Conservation (phyloP, 805 yeast species). For the Candida berthetii region DNA sequence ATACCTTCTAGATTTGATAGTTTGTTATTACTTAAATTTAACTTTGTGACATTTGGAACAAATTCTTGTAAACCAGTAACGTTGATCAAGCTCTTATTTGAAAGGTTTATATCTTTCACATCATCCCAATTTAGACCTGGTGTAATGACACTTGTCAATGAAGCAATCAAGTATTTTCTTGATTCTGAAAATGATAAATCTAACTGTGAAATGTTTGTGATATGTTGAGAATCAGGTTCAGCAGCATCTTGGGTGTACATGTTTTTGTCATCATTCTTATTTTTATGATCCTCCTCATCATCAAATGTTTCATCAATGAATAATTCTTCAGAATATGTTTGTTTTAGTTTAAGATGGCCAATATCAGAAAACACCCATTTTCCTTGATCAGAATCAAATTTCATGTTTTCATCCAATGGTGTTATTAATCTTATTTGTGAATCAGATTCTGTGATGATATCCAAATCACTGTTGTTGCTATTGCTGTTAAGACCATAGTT, state of each 20-base stretch:
- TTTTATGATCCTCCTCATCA: not conserved
- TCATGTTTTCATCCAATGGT: constrained; percentile 18
- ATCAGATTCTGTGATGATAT: not conserved
- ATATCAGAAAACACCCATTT: constrained; percentile 14
- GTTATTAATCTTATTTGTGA: constrained; percentile 11
- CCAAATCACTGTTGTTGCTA: not conserved
- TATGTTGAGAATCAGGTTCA: constrained; percentile 14
- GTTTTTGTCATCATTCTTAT: not conserved
- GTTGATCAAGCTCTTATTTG: constrained; percentile 26
- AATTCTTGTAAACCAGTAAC: constrained; percentile 33
- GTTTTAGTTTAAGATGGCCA: not conserved
- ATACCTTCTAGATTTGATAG: constrained; percentile 18
- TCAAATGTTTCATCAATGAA: not conserved
- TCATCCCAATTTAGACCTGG: constrained; percentile 34
- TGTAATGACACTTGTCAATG: constrained; percentile 31
- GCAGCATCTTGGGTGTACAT: constrained; percentile 8
- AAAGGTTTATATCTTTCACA: constrained; percentile 26
- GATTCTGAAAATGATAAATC: constrained; percentile 41
- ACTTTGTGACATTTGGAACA: constrained; percentile 26
- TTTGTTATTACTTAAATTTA: constrained; percentile 9
- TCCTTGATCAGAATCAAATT: constrained; percentile 8
- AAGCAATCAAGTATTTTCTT: constrained; percentile 31
- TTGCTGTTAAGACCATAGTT: no score
- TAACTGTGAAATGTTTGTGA: constrained; percentile 36
- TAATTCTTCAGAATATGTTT: not conserved